Conservation (phyloP, 371 early-diverging fungal species). For the Lichtheimia corymbifera region DNA sequence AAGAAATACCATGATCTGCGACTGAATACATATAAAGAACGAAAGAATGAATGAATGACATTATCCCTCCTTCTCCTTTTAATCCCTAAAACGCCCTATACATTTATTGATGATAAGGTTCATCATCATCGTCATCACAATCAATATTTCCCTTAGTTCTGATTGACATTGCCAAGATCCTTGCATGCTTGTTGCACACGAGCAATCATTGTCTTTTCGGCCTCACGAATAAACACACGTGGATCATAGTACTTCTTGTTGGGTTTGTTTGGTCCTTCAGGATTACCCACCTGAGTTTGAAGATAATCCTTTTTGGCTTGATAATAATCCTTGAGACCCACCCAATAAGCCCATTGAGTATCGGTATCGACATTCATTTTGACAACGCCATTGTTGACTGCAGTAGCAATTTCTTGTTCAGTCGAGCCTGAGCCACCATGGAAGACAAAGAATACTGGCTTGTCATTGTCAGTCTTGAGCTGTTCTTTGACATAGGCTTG, state of each 20-base stretch:
- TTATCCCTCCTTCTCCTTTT: constrained; percentile 9
- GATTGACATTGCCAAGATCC: constrained; percentile 73
- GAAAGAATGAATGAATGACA: constrained; percentile 49
- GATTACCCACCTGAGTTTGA: constrained; percentile 90
- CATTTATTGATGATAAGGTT: too few relatives aligned
- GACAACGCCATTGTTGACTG: constrained; percentile 82
- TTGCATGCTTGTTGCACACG: constrained; percentile 81
- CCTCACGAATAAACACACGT: constrained; percentile 85
- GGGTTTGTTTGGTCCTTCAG: constrained; percentile 87
- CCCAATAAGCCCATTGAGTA: constrained; percentile 85
- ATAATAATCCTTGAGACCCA: constrained; percentile 73
- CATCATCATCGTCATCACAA: too few relatives aligned
- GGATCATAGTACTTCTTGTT: constrained; percentile 96
- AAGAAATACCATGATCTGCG: too few relatives aligned
- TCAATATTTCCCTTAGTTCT: constrained; percentile 1
- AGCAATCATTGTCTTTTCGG: constrained; percentile 80
- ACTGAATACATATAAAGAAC: neutral
- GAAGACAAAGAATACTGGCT: constrained; percentile 93
- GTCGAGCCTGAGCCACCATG: constrained; percentile 93
- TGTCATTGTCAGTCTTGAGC: constrained; percentile 51
- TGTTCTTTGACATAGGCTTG: constrained; percentile 78
- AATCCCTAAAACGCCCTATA: too few relatives aligned
- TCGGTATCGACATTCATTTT: constrained; percentile 93
- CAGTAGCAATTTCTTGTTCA: constrained; percentile 77
- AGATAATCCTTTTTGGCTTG: constrained; percentile 75